Evolutionary conservation across 2,329 filamentous ascomycete genomes (phyloP).

Genomic region (Bertia moriformis): DNA sequence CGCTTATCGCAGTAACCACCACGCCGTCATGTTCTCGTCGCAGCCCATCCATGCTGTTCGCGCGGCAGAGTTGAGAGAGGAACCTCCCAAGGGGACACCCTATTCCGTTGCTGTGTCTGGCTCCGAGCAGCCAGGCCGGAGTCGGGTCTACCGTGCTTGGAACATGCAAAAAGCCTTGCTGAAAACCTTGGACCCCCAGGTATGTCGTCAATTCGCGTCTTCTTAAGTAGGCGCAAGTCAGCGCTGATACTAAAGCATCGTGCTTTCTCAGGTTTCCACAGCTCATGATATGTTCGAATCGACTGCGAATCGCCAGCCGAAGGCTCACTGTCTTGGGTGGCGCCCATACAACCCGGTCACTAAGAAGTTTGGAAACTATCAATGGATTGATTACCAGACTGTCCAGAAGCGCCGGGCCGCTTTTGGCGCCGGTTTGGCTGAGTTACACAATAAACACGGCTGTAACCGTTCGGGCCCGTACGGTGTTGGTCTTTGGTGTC

Average conservation of each 20-base stretch:
- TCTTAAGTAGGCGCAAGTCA: too few species aligned
- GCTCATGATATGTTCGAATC: conserved; percentile 70
- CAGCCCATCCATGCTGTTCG: conserved; percentile 19
- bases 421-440: conserved; percentile 73
- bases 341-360: conserved; percentile 64
- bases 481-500: conserved; percentile 71
- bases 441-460: conserved; percentile 63
- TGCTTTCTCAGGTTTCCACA: conserved; percentile 53
- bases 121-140: conserved; percentile 58
- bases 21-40: conserved; percentile 15
- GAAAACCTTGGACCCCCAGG: conserved; percentile 33
- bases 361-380: conserved; percentile 60
- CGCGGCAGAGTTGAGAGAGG: conserved; percentile 36
- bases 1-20: too few species aligned
- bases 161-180: conserved; percentile 57
- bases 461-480: conserved; percentile 55
- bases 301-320: conserved; percentile 45
- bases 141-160: conserved; percentile 71
- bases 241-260: too few species aligned
- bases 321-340: conserved; percentile 62
- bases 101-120: conserved; percentile 69
- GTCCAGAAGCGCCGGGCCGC: conserved; percentile 66
- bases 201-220: background rate
- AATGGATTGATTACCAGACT: conserved; percentile 70
- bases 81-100: conserved; percentile 60